Conservation (phyloP, 352 stramenopile species). For the Globisporangium lucens region DNA sequence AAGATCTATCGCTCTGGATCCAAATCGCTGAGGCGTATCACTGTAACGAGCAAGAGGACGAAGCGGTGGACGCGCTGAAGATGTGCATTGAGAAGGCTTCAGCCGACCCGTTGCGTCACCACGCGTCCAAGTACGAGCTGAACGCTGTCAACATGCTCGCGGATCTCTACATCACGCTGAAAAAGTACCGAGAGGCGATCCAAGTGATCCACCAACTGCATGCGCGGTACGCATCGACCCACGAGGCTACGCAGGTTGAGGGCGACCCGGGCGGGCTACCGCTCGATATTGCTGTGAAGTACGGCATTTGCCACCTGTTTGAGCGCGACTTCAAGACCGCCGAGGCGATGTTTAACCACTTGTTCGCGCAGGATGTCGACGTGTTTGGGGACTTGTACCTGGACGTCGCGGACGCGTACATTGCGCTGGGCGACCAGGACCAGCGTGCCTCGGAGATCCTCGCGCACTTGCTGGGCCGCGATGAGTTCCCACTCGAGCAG, state of each 20-base stretch:
- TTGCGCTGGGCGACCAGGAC: constrained; percentile 66
- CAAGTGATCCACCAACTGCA: constrained; percentile 76
- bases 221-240: constrained; percentile 54
- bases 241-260: constrained; percentile 58
- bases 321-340: constrained; percentile 69
- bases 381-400: constrained; percentile 83
- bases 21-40: constrained; percentile 86
- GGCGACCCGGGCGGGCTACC: constrained; percentile 63
- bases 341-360: constrained; percentile 79
- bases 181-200: constrained; percentile 81
- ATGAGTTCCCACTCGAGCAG: constrained; percentile 74
- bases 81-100: constrained; percentile 83
- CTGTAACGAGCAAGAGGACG: constrained; percentile 84
- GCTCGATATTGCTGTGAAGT: constrained; percentile 86
- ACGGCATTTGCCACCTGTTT: constrained; percentile 83
- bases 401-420: constrained; percentile 82
- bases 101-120: constrained; percentile 51
- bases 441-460: constrained; percentile 66
- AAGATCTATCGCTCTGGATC: constrained; percentile 83
- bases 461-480: constrained; percentile 50
- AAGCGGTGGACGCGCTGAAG: constrained; percentile 79
- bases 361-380: constrained; percentile 82
- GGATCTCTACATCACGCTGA: constrained; percentile 84
- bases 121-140: constrained; percentile 76
- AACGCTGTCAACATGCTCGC: constrained; percentile 89